Base-by-base conservation (phyloP, 805 yeast species). In the Metschnikowia baotianmanensis region DNA sequence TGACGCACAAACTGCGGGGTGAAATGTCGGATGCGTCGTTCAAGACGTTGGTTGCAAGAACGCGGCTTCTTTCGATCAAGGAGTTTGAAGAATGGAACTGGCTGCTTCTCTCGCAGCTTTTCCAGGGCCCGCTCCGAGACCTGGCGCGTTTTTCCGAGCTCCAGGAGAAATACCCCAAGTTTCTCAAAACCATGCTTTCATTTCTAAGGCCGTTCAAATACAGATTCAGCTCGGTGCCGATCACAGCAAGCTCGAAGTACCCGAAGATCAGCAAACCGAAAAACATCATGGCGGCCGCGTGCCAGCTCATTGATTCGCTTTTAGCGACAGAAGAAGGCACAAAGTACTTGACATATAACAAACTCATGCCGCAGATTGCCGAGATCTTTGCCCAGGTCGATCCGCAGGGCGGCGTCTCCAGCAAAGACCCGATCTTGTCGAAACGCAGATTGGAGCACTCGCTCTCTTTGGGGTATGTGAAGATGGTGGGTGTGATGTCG, bases 141-240 rank as follows among this genome's bases (percentile, higher is more conserved):
- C 82, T 86, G 0, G 77, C 71, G 48, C 69, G 87, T 35, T 70
- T 93, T 31, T 95, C 88, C 23, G 98, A 91, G 42, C 68, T 84
- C 1, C 71, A 80, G 25, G 73, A 69, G 32, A 80, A 76, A 51
- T 82, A 83, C 2, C 88, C 97, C 1, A 91, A 90, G 54, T 87
- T 93, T 53, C 72, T 90, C 57, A 90, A 91, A 56, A 67, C 96
- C 41, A 59, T 93, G 19, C 60, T 90, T 52, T 86, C 96, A 2
- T 93, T 91, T 58, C 91, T 81, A 58, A 71, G 98, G 39, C 99
- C 99, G 0, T 84, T 90, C 65, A 90, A 95, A 62, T 80, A 82
- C 53, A 69, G 96, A 40, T 91, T 89, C 60, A 63, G 69, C 34
- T 62, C 61, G 19, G 47, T 65, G 8, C 47, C 60, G 6, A 25